Evolutionary conservation across 1,284 basidiomycete genomes (phyloP), one percentile per base, ranked within the genome.

Genomic region (Grifola frondosa): DNA sequence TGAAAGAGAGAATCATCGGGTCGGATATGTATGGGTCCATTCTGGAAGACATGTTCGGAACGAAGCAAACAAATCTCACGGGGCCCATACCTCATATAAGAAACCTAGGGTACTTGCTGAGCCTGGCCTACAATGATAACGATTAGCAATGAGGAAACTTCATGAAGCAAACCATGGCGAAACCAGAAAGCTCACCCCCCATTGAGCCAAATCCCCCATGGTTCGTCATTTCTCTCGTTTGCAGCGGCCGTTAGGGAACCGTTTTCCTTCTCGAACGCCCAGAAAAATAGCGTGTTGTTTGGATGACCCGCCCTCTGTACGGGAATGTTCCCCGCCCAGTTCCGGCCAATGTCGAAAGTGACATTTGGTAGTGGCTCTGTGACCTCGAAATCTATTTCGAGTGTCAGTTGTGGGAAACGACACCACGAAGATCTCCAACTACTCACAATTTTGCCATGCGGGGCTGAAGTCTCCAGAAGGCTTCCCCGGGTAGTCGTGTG

Each of bases 171-270:
- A n/a, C n/a, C n/a, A n/a, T n/a, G n/a, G 42, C 28, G 16, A 17
- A 33, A 17, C 31, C 28, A 23, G 10, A 36, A n/a, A 22, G 19
- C 54, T 16, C 34, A 75, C 50, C 59, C 81, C 73, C 83, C 84
- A 52, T 87, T 86, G 22, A 88, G 61, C 83, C 84, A 88, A 38
- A 87, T 83, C 10, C 75, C 75, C 84, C 84, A 87, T 5, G 85
- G 84, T 23, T 76, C 67, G 16, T 67, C 59, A 42, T 65, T 56
- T 15, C 57, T 57, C 28, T 56, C 51, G 21, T 52, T 48, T 12
- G 56, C 57, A 17, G 52, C 45, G 5, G 64, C 58, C 7, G 81
- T 83, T 44, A 88, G 63, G 2, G 85, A 87, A 5, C 82, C 83
- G 11, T 69, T 58, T 5, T 66, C 65, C 25, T 77, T 78, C 58